Base-by-base conservation (phyloP, 768 basidiomycete genomes). In the Podaxis carcinomalis region DNA sequence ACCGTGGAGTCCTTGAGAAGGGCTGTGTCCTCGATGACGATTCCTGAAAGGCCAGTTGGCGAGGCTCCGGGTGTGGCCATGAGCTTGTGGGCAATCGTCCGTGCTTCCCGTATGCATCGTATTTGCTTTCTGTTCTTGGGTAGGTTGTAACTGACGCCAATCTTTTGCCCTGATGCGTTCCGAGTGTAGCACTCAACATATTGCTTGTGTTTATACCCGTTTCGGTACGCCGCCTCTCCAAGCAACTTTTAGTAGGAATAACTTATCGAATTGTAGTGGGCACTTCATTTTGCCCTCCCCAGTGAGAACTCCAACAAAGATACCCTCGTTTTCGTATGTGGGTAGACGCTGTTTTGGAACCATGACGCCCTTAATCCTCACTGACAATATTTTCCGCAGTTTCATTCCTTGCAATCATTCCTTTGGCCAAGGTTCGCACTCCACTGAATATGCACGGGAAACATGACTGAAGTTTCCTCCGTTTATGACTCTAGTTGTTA, bases 361-460 rank as follows among this genome's bases (percentile, higher is more conserved):
- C 25, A 51, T 53, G 49, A 40, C 56, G 40, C 39, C 44, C 54
- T 14, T 14, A 60, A 47, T 50, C 32, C 32, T 9, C 14, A 7
- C 37, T 51, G 13, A 63, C 27, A 7, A 32, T 44, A 6, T 62
- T 23, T 6, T 32, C 32, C 32, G 2, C 39, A 91, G 89, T 88
- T 68, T 84, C 86, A 1, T 92, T 94, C 69, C 73, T 92, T 46
- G 85, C 93, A 7, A 95, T 95, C 61, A 83, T 95, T 62, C 93
- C 93, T 5, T 78, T 94, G 4, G 92, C 92, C 42, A 91, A 92
- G 75, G 89, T 88, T 44, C 39, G 65, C 54, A 13, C n/a, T 51
- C 28, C 5, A 5, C 49, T 11, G 14, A 3, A 25, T 6, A 40
- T 32, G 16, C 11, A 7, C 10, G 9, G 11, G 27, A 11, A 7